Evolutionary conservation across 2,329 filamentous ascomycete genomes (phyloP).

Genomic region (Talaromyces sp.): DNA sequence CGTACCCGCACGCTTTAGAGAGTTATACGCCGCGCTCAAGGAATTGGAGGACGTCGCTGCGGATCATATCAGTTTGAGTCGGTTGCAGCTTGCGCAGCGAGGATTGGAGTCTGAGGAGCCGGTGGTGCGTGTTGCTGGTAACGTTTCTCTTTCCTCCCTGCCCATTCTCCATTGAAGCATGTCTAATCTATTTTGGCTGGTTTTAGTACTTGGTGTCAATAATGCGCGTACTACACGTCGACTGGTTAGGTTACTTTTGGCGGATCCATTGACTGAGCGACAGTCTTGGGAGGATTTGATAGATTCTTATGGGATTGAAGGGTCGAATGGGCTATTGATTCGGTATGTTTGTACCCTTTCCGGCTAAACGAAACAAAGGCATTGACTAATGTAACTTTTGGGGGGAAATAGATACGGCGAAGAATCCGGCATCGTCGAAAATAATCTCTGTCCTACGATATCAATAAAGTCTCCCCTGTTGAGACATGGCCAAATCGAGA

Average conservation of each 20-base stretch:
- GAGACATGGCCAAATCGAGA: constrained; percentile 54
- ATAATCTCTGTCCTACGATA: constrained; percentile 51
- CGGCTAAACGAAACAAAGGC: neutral
- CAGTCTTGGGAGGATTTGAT: constrained; percentile 64
- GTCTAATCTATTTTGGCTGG: neutral
- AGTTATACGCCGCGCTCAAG: constrained; percentile 51
- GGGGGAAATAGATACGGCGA: constrained; percentile 52
- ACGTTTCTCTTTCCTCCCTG: neutral
- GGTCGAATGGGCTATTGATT: constrained; percentile 57
- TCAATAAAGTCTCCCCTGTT: constrained; percentile 53
- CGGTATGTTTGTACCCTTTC: constrained; percentile 41
- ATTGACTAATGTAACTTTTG: neutral
- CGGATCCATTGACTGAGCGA: constrained; percentile 61
- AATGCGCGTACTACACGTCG: constrained; percentile 48
- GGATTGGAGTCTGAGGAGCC: constrained; percentile 52
- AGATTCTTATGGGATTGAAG: constrained; percentile 43
- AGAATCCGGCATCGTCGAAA: constrained; percentile 42
- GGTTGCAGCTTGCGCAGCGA: constrained; percentile 55
- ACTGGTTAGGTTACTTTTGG: constrained; percentile 64
- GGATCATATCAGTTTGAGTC: constrained; percentile 54
- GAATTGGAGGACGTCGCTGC: constrained; percentile 49
- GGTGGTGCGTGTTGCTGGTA: constrained; percentile 53
- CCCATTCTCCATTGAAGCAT: neutral
- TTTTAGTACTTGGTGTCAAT: constrained; percentile 47
- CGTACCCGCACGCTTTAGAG: constrained; percentile 48